phyloP scores from a whole-genome alignment of 345 rosid species.

The Linum usitatissimum region DNA sequence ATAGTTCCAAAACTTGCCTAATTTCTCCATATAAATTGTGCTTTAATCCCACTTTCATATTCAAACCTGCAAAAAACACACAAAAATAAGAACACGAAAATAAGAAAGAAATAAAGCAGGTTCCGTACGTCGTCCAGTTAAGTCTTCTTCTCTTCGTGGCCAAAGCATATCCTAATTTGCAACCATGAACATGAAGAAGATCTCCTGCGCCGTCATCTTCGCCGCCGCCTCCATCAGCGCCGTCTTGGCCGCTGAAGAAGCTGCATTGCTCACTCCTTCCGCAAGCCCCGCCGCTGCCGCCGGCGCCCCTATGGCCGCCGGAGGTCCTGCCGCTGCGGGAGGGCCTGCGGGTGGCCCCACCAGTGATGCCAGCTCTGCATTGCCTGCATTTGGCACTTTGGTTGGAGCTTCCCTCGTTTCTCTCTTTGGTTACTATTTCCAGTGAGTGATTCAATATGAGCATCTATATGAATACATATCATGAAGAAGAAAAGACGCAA shows the following conservation, averaged over 20 bases:
- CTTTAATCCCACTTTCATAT: background rate
- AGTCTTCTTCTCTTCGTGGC: too few relatives aligned
- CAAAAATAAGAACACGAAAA: background rate
- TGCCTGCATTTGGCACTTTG: too few relatives aligned
- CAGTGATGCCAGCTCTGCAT: background rate
- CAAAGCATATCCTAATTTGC: slow-evolving; percentile 3
- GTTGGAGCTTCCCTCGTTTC: too few relatives aligned
- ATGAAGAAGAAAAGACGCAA: background rate
- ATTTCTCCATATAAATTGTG: slow-evolving; percentile 14
- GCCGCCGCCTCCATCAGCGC: slow-evolving; percentile 46
- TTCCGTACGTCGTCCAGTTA: background rate
- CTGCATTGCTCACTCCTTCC: slow-evolving; percentile 23
- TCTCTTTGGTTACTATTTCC: too few relatives aligned
- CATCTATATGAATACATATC: background rate
- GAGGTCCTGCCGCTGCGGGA: background rate
- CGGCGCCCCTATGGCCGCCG: background rate
- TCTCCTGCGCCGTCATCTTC: slow-evolving; percentile 38
- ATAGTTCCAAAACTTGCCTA: slow-evolving; percentile 9
- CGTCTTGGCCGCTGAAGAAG: slow-evolving; percentile 34
- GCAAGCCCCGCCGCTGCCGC: slow-evolving; percentile 10
- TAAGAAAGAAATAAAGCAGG: slow-evolving; percentile 4
- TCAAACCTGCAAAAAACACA: slow-evolving; percentile 22
- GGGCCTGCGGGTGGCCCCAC: too few relatives aligned
- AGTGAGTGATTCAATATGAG: too few relatives aligned
- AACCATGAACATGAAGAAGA: slow-evolving; percentile 64